Evolutionary conservation across 805 yeast species (phyloP).

Genomic region (Brettanomyces naardenensis): DNA sequence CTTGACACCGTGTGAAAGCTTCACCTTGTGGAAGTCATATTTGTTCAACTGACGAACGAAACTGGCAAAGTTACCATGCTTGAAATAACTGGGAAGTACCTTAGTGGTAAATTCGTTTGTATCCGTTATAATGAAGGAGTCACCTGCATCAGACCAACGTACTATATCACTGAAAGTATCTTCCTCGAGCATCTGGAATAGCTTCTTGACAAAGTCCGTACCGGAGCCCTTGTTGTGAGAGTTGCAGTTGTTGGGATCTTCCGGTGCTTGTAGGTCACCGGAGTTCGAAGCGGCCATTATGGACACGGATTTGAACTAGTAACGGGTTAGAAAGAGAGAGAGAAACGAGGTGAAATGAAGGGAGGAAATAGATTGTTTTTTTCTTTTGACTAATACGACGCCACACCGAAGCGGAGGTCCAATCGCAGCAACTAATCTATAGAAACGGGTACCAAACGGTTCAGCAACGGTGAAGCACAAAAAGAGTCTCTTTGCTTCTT

Average conservation of each 20-base stretch:
- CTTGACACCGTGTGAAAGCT: conserved; percentile 54
- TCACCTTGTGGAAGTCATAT: conserved; percentile 95
- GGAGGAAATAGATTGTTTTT: no score
- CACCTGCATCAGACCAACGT: conserved; percentile 81
- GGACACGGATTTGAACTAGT: no score
- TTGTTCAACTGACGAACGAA: conserved; percentile 94
- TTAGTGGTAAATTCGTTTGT: conserved; percentile 85
- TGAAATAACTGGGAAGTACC: conserved; percentile 86
- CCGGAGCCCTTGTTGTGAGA: conserved; percentile 13
- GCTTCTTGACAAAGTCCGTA: conserved; percentile 65
- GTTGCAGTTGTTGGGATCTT: not conserved
- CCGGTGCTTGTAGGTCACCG: no score
- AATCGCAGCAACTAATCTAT: no score
- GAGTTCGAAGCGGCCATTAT: not conserved
- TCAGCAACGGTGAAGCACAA: no score
- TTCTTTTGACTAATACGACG: no score
- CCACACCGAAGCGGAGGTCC: no score
- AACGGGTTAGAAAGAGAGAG: not conserved
- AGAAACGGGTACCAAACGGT: no score
- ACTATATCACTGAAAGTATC: conserved; percentile 70
- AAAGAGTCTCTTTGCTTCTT: no score
- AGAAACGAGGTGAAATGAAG: not conserved
- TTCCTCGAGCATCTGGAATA: conserved; percentile 79
- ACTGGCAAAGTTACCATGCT: conserved; percentile 89
- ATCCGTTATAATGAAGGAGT: conserved; percentile 81